These are phyloP conservation scores for Jacaranda copaia DNA, from an alignment of 257 asterid genomes.

Conservation along the genomic window DNA sequence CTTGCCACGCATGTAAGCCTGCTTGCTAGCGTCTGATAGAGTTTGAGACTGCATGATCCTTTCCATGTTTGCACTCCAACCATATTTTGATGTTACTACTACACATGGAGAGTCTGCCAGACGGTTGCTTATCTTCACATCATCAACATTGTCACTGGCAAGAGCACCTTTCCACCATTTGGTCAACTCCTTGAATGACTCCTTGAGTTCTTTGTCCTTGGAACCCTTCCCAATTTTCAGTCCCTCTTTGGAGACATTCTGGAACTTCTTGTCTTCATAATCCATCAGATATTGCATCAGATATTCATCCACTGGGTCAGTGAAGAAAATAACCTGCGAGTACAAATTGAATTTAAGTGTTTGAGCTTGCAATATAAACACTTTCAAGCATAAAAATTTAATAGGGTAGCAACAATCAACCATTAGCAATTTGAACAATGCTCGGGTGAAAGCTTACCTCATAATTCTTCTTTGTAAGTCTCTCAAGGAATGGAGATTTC, in stretches of 20 bases:
- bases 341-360: constrained; percentile 1
- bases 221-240: constrained; percentile 85
- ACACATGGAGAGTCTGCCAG: constrained; percentile 89
- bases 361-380: neutral
- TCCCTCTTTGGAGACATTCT: constrained; percentile 93
- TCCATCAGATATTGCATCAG: constrained; percentile 97
- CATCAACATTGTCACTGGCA: constrained; percentile 84
- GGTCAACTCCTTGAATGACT: constrained; percentile 78
- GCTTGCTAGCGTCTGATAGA: constrained; percentile 79
- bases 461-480: constrained; percentile 80
- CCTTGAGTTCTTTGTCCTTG: constrained; percentile 83
- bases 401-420: neutral
- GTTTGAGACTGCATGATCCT: constrained; percentile 97
- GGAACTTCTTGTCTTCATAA: constrained; percentile 93
- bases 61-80: constrained; percentile 97
- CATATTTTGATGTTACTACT: constrained; percentile 87
- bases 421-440: neutral
- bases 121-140: constrained; percentile 93
- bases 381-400: neutral
- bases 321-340: constrained; percentile 82
- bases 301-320: constrained; percentile 94
- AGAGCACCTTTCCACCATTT: constrained; percentile 95
- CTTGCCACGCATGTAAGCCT: constrained; percentile 94
- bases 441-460: constrained; percentile 58
- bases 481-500: constrained; percentile 97